These are phyloP conservation scores for Basidioascus undulatus DNA, from an alignment of 768 basidiomycete species.

Conservation along the genomic window DNA sequence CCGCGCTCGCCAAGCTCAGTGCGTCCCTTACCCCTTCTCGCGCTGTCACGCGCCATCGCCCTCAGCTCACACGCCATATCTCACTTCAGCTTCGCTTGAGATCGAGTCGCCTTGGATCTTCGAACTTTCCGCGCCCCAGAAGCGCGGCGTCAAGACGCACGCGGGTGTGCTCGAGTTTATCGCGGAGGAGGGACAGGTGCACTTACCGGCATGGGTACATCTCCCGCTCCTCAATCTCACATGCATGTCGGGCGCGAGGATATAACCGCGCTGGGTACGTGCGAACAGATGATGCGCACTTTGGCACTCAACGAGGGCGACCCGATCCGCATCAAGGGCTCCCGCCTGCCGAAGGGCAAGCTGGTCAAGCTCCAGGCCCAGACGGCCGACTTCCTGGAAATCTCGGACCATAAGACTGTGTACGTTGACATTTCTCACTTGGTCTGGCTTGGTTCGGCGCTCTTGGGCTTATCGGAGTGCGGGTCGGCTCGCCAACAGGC, in stretches of 20 bases:
- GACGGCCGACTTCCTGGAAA: constrained; percentile 77
- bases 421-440: constrained; percentile 23
- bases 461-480: background rate
- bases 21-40: constrained; percentile 8
- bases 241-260: no score
- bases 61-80: background rate
- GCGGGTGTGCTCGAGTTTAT: constrained; percentile 98
- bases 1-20: constrained; percentile 66
- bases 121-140: constrained; percentile 64
- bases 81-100: constrained; percentile 50
- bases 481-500: constrained; percentile 23
- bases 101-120: constrained; percentile 90
- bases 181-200: constrained; percentile 81
- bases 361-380: constrained; percentile 94
- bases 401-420: constrained; percentile 96
- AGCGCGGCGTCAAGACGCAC: constrained; percentile 66
- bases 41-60: background rate
- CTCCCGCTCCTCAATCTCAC: no score
- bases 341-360: constrained; percentile 73
- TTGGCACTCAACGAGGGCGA: constrained; percentile 82
- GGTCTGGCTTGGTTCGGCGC: background rate
- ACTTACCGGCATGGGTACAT: constrained; percentile 70
- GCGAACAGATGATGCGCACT: constrained; percentile 91
- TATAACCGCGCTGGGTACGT: background rate
- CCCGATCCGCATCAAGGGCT: constrained; percentile 72